Base-by-base conservation (phyloP, 345 rosid genomes). In the Cardamine resedifolia region DNA sequence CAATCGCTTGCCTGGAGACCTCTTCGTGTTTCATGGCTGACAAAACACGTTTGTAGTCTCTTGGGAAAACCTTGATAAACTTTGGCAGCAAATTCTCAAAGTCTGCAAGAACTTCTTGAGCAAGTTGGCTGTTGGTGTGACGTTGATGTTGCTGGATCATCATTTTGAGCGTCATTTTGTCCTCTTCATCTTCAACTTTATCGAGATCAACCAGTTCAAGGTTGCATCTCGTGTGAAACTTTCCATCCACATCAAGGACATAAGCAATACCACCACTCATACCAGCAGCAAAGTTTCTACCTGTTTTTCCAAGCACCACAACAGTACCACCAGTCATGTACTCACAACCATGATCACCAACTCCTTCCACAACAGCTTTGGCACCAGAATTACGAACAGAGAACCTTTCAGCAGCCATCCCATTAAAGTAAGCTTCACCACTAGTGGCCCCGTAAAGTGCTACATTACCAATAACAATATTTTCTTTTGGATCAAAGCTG, bases 291-390 rank as follows among this genome's bases (percentile, higher is more conserved):
- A 96, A 96, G 78, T 96, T 96, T 82, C 98, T 87, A 50, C 98
- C 99, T 21, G 99, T 92, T 81, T 88, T 92, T 31, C 99, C 99
- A 15, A 96, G 97, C 62, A 96, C 96, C 65, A 88, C 95, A 3
- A 96, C 96, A 4, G 86, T 96, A 27, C 99, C 99, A 34, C 99
- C 99, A 12, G 99, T 96, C 99, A 96, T 96, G 83, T 96, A 96
- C 79, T 96, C 99, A 12, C 99, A 96, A 33, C 99, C 99, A 75
- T 96, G 99, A 80, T 96, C 99, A 76, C 99, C 99, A 71, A 96
- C 91, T 64, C 99, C 99, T 85, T 96, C 99, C 5, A 96, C 98
- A 51, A 96, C 98, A 10, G 99, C 97, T 71, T 60, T 90, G n/a
- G 92, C 99, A 60, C 99, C 99, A 12, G 99, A 96, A 72, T 96